Evolutionary conservation across 2,329 filamentous ascomycete species (phyloP).

Genomic region (Tolypocladium album): DNA sequence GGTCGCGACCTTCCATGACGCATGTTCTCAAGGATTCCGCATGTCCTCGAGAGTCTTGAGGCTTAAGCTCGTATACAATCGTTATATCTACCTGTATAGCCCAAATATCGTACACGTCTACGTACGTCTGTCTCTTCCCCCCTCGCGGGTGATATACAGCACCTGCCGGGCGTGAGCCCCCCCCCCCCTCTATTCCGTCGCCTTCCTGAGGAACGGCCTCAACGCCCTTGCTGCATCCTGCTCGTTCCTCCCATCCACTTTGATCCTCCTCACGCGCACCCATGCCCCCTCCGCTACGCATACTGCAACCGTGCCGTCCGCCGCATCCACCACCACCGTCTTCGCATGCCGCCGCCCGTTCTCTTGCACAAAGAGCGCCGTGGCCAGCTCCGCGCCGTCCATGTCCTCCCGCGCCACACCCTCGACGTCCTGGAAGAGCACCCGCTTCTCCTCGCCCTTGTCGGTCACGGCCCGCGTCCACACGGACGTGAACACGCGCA

Average conservation of each 20-base stretch:
- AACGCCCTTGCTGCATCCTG: conserved; percentile 14
- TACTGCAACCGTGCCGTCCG: conserved; percentile 12
- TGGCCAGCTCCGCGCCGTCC: neutral
- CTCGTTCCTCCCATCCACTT: conserved; percentile 21
- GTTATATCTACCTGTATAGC: neutral
- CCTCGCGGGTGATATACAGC: neutral
- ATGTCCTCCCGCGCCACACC: conserved; percentile 7
- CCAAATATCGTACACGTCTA: neutral
- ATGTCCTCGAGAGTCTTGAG: neutral
- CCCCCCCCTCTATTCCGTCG: neutral
- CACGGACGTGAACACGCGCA: conserved; percentile 51
- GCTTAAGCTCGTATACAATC: no score
- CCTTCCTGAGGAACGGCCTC: conserved; percentile 5
- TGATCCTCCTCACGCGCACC: conserved; percentile 18
- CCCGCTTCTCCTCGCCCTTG: conserved; percentile 17
- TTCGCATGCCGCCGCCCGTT: neutral
- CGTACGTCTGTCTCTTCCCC: neutral
- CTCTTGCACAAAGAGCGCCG: conserved; percentile 9
- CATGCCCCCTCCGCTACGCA: conserved; percentile 7
- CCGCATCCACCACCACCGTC: conserved; percentile 5
- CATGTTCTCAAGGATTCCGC: no score
- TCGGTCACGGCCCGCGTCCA: conserved; percentile 42
- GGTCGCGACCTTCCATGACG: no score
- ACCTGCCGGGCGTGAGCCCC: no score
- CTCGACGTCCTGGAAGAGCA: conserved; percentile 27